Percentiles rank a stretch among this genome's conserved stretches.
phyloP scores from a whole-genome alignment of 2,329 filamentous ascomycete genomes.

The Grosmannia huntii region DNA sequence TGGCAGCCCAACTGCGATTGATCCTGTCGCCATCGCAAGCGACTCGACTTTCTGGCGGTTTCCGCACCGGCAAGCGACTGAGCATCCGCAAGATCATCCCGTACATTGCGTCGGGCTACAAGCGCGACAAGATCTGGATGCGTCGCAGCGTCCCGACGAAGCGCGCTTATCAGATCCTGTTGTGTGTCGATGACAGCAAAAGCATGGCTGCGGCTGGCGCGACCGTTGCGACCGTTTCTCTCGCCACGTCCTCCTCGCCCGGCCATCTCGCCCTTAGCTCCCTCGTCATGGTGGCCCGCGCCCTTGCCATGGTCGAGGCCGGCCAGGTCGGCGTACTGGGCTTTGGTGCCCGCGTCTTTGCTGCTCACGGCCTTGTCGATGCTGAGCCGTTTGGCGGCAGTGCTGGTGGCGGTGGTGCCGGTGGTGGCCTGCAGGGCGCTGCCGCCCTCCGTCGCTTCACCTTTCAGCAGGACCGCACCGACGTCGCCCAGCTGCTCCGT shows the following conservation, averaged over 20 bases:
- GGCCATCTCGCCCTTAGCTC: slow-evolving; percentile 83
- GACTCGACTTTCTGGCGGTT: slow-evolving; percentile 91
- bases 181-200: slow-evolving; percentile 91
- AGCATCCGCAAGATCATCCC: slow-evolving; percentile 99
- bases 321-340: slow-evolving; percentile 86
- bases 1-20: slow-evolving; percentile 89
- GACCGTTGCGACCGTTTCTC: no score
- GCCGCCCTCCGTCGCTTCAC: slow-evolving; percentile 72
- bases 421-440: slow-evolving; percentile 46
- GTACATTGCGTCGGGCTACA: slow-evolving; percentile 96
- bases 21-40: slow-evolving; percentile 91
- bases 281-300: slow-evolving; percentile 77
- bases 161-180: slow-evolving; percentile 90
- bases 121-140: slow-evolving; percentile 99
- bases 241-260: no score
- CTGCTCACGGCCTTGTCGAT: slow-evolving; percentile 69
- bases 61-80: slow-evolving; percentile 92
- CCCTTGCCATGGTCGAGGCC: slow-evolving; percentile 82
- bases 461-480: slow-evolving; percentile 75
- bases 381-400: slow-evolving; percentile 53
- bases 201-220: slow-evolving; percentile 62
- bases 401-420: slow-evolving; percentile 37
- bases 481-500: slow-evolving; percentile 67
- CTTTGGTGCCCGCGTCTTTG: slow-evolving; percentile 72
- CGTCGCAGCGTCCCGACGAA: slow-evolving; percentile 83